phyloP scores from a whole-genome alignment of 2,329 filamentous ascomycete species.

The Aureobasidium sp. region DNA sequence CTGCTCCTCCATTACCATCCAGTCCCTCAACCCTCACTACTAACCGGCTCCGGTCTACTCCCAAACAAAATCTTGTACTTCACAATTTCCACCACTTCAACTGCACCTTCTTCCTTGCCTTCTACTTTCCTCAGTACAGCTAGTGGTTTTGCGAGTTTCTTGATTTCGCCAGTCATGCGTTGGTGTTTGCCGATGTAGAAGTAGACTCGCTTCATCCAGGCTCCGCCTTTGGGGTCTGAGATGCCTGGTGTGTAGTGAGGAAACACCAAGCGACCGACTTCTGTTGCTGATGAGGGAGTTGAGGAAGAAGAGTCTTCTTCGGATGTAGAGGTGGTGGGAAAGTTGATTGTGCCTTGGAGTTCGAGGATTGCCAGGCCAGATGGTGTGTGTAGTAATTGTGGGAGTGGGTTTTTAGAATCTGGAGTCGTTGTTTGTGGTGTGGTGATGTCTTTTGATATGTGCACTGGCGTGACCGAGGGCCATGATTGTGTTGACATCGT shows the following conservation, averaged over 20 bases:
- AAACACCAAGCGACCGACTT: slow-evolving; percentile 69
- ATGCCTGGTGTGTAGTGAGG: slow-evolving; percentile 60
- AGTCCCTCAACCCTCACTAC: slow-evolving; percentile 27
- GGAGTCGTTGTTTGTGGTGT: neutral
- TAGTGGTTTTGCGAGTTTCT: slow-evolving; percentile 71
- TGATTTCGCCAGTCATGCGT: slow-evolving; percentile 80
- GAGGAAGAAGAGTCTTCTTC: slow-evolving; percentile 2
- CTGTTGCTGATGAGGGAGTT: slow-evolving; percentile 33
- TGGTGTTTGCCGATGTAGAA: slow-evolving; percentile 86
- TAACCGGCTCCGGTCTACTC: slow-evolving; percentile 75
- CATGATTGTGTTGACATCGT: neutral
- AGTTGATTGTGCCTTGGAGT: slow-evolving; percentile 84
- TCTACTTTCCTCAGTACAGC: slow-evolving; percentile 59
- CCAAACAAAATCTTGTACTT: slow-evolving; percentile 83
- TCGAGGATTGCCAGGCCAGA: slow-evolving; percentile 84
- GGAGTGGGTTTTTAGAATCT: slow-evolving; percentile 55
- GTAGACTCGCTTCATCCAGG: slow-evolving; percentile 87
- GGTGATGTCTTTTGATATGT: neutral
- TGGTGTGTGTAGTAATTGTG: slow-evolving; percentile 78
- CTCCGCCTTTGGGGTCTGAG: slow-evolving; percentile 44
- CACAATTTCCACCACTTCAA: slow-evolving; percentile 84
- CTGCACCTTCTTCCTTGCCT: slow-evolving; percentile 37
- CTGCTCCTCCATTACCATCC: neutral
- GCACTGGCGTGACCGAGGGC: slow-evolving; percentile 4
- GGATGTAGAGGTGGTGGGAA: slow-evolving; percentile 44